Conservation (phyloP, 2,329 filamentous ascomycete genomes). For the Cladorrhinum sp. region DNA sequence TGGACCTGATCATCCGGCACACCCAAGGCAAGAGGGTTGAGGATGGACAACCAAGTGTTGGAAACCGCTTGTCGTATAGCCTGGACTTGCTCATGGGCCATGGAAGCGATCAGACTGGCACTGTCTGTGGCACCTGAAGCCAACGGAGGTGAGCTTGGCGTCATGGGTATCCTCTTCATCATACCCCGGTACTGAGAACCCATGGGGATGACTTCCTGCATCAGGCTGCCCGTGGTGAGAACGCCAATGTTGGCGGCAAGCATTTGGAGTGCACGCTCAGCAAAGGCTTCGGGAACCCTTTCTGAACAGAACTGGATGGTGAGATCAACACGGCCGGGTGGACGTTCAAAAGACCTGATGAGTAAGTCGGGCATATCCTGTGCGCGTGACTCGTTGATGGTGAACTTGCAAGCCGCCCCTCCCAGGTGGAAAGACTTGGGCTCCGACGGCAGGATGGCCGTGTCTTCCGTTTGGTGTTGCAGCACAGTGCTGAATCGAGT, state of each 20-base stretch:
- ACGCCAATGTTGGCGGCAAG: slow-evolving; percentile 45
- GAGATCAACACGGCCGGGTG: slow-evolving; percentile 39
- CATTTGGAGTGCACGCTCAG: slow-evolving; percentile 43
- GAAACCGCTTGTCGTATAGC: slow-evolving; percentile 43
- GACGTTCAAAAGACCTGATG: slow-evolving; percentile 40
- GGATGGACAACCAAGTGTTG: slow-evolving; percentile 43
- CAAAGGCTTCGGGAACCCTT: slow-evolving; percentile 42
- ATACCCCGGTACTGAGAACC: slow-evolving; percentile 40
- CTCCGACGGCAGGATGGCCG: slow-evolving; percentile 35
- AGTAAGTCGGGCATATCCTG: slow-evolving; percentile 46
- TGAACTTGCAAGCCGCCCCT: slow-evolving; percentile 44
- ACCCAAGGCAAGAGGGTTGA: slow-evolving; percentile 39
- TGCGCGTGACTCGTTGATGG: slow-evolving; percentile 38
- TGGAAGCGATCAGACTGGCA: slow-evolving; percentile 23
- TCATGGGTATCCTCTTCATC: slow-evolving; percentile 43
- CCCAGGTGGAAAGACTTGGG: slow-evolving; percentile 44
- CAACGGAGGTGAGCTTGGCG: slow-evolving; percentile 25
- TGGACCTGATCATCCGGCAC: slow-evolving; percentile 43
- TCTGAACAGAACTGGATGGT: slow-evolving; percentile 46
- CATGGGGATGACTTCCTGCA: slow-evolving; percentile 45
- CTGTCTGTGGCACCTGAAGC: slow-evolving; percentile 18
- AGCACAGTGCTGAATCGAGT: slow-evolving; percentile 54
- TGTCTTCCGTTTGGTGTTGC: slow-evolving; percentile 47
- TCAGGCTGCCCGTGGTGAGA: slow-evolving; percentile 46
- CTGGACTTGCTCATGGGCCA: slow-evolving; percentile 41